Evolutionary conservation across 306 rosid genomes (phyloP), one percentile per base, ranked within the genome.

Genomic region (Vicia faba): DNA sequence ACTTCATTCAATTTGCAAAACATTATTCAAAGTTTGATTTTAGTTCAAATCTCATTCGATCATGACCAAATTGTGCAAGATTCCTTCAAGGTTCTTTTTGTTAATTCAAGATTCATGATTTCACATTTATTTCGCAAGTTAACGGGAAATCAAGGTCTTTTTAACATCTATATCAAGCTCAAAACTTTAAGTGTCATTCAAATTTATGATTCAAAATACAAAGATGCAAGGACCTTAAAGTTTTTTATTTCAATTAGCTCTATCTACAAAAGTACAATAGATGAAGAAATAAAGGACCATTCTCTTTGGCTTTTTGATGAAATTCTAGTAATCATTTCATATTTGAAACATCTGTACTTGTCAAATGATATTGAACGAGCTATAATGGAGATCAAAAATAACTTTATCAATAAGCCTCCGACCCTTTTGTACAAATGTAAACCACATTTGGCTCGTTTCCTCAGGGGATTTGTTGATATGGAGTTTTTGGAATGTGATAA

Each of bases 371-470:
- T 89, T 78, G 95, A 84, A 79, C 79, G 75, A 70, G 87, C 87
- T 70, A 80, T 89, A 68, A 31, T 54, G 70, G 80, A 80, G 82
- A 87, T 89, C 48, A 72, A 84, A 79, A 86, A 76, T 62, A 82
- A 88, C 55, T 87, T 92, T 67, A 77, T 87, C 80, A 84, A 85
- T 8, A 88, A 83, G 66, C 79, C 88, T 28, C 76, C 78, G 6
- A 85, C 74, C 67, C 66, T 36, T 46, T 46, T 86, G 79, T 70
- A 75, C 77, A 75, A 83, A 80, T 92, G 96, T 83, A 92, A 87
- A 81, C 85, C 98, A 14, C 53, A 78, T 49, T 83, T 92, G 75
- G 88, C 96, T 73, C 88, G 68, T 57, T 92, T 92, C 81, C 59
- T 89, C 74, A 78, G 87, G 11, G 93, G 88, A 26, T 84, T 92